Base-by-base conservation (phyloP, 768 basidiomycete genomes). In the Pleurotus giganteus region DNA sequence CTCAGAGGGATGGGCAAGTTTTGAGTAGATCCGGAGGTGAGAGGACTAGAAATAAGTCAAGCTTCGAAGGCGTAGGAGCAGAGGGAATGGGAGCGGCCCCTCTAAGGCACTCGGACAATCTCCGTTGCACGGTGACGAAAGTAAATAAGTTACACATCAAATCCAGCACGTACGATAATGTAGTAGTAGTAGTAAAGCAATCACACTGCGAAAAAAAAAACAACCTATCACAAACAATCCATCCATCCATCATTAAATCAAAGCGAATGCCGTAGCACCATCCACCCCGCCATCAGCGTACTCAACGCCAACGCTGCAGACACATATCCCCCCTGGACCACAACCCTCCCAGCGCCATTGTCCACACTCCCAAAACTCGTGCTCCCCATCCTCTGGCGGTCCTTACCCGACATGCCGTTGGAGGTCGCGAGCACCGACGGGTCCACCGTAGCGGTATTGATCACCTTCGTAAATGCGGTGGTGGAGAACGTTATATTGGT, bases 401-500 rank as follows among this genome's bases (percentile, higher is more conserved):
- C 65, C 17, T 63, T 63, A 36, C 63, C 74, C 3, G 69, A 70
- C 21, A 69, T 63, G 3, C 77, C 78, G 57, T 80, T 79, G n/a
- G 73, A 76, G 7, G 81, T 85, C 50, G 79, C 78, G n/a, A 91
- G 67, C 1, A 77, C 76, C 3, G 67, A 59, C 1, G 78, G 72
- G 61, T 83, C 76, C n/a, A 88, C 67, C 0, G 80, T 83, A 1
- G 74, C 77, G 1, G 84, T 84, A 56, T 81, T 82, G 23, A 64
- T 65, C 13, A 66, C 66, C 61, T 80, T 80, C 7, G 85, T 86
- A 17, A 71, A 66, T 15, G 76, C 80, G 0, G 83, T 84, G 9
- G 81, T 86, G 11, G 81, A 54, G 65, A 82, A 88, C 17, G 83
- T 85, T 58, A 60, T 60, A 11, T 64, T 24, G 64, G 65, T 4